Evolutionary conservation across 2,329 filamentous ascomycete genomes (phyloP).

Genomic region (Fusarium begoniae): DNA sequence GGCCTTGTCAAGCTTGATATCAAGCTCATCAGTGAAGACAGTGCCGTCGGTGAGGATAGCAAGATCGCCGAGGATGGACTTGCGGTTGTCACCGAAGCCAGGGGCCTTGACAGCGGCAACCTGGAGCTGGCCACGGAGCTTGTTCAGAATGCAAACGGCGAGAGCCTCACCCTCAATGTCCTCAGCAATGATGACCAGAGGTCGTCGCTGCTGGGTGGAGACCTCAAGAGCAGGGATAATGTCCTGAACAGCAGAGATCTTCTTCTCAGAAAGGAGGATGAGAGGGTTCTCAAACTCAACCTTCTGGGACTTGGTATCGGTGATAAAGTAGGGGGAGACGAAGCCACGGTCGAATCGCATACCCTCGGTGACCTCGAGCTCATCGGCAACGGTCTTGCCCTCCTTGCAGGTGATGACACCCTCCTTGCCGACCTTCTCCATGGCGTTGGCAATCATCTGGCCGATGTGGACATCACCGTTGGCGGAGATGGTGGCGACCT

Average conservation of each 20-base stretch:
- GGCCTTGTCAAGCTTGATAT: conserved; percentile 98
- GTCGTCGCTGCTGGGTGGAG: conserved; percentile 93
- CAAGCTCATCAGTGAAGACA: conserved; percentile 98
- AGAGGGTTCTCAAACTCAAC: conserved; percentile 99
- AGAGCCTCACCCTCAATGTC: conserved; percentile 99
- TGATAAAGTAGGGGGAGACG: conserved; percentile 99
- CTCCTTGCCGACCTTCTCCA: conserved; percentile 99
- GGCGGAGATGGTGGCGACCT: conserved; percentile 97
- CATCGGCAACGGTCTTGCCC: conserved; percentile 97
- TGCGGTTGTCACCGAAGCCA: conserved; percentile 99
- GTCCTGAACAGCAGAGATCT: conserved; percentile 99
- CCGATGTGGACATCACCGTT: conserved; percentile 97
- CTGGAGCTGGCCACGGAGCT: conserved; percentile 99
- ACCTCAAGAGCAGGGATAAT: conserved; percentile 98
- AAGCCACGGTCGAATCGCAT: conserved; percentile 99
- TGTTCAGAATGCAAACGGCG: conserved; percentile 99
- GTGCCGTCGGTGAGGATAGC: conserved; percentile 95
- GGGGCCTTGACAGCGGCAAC: conserved; percentile 98
- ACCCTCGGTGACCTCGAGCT: conserved; percentile 98
- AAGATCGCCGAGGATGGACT: conserved; percentile 98
- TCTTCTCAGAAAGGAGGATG: conserved; percentile 99
- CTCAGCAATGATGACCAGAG: conserved; percentile 98
- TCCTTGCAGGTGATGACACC: conserved; percentile 99
- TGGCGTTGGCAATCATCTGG: conserved; percentile 94
- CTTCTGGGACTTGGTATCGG: conserved; percentile 97